Percentiles rank a stretch among this genome's conserved stretches.
phyloP scores from a whole-genome alignment of 2,329 filamentous ascomycete species.

The Calonectria crousiana region DNA sequence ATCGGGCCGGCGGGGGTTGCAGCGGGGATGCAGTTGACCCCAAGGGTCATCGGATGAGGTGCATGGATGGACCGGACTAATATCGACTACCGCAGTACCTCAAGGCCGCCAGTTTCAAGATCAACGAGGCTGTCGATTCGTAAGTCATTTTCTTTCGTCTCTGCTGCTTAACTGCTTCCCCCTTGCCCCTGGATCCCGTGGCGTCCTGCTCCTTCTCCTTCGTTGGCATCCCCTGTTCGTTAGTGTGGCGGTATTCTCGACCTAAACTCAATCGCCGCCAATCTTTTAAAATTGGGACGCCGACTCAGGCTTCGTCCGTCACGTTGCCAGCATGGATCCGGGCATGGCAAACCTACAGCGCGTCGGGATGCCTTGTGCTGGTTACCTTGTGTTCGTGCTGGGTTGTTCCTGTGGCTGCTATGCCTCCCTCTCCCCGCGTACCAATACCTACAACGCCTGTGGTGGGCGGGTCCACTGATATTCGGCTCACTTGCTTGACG shows the following conservation, averaged over 20 bases:
- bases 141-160: conserved; percentile 56
- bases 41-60: conserved; percentile 21
- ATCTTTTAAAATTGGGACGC: conserved; percentile 4
- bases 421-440: not conserved
- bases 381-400: conserved; percentile 13
- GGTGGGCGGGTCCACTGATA: conserved; percentile 46
- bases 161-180: conserved; percentile 27
- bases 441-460: conserved; percentile 23
- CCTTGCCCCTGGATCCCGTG: conserved; percentile 8
- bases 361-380: not conserved
- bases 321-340: conserved; percentile 11
- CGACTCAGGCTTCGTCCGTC: not conserved
- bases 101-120: conserved; percentile 61
- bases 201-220: not conserved
- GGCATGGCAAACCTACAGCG: not conserved
- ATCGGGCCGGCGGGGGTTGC: conserved; percentile 30
- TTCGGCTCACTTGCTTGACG: conserved; percentile 44
- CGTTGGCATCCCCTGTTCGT: not conserved
- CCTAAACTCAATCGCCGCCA: conserved; percentile 11
- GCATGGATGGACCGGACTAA: conserved; percentile 39
- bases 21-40: conserved; percentile 36
- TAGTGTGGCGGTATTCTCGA: conserved; percentile 13
- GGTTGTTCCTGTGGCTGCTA: conserved; percentile 15
- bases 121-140: conserved; percentile 68
- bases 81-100: conserved; percentile 55